Evolutionary conservation across 2,329 filamentous ascomycete genomes (phyloP), one percentile per base, ranked within the genome.

Genomic region (Delphinella strobiligena): DNA sequence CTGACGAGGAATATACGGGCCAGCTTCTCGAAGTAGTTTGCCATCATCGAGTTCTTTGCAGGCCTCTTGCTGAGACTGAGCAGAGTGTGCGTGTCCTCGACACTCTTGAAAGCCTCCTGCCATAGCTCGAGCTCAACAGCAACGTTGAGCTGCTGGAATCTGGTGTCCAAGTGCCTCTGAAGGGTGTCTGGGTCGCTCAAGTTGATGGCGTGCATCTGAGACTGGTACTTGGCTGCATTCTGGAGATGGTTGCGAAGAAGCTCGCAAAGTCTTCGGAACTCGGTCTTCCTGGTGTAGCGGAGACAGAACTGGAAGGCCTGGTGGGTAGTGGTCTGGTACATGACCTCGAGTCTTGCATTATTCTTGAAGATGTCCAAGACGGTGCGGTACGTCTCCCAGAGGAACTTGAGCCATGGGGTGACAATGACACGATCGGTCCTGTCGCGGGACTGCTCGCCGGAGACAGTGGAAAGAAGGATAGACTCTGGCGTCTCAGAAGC

Each of bases 1-100:
- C 89, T 93, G 50, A 96, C 91, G 47, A 98, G 77, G 74, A 98
- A 98, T 62, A 98, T 98, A 49, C 88, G 80, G 31, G 91, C 95
- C 43, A 98, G 79, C 70, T 96, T 96, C 74, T 98, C 91, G 66
- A 96, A 98, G 74, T 98, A 98, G 71, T 96, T 98, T 67, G 91
- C 91, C 91, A 98, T 98, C 91, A 98, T 96, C 59, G 95, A 74
- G 61, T 95, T 95, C 80, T 96, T 96, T 40, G 91, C 82, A 30
- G 88, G 88, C 41, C 91, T 84, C 76, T 96, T 96, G 80, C 89
- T 96, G 52, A 96, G 75, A 69, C 82, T 96, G 51, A 98, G 78
- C 40, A 98, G 77, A 37, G 88, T 96, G 69, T 98, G 91, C 52
- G 96, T 96, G 60, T 98, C 91, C 68, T 98, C 91, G 36, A 98